Evolutionary conservation across 2,329 filamentous ascomycete genomes (phyloP).

Genomic region (Chaetomium sp.): DNA sequence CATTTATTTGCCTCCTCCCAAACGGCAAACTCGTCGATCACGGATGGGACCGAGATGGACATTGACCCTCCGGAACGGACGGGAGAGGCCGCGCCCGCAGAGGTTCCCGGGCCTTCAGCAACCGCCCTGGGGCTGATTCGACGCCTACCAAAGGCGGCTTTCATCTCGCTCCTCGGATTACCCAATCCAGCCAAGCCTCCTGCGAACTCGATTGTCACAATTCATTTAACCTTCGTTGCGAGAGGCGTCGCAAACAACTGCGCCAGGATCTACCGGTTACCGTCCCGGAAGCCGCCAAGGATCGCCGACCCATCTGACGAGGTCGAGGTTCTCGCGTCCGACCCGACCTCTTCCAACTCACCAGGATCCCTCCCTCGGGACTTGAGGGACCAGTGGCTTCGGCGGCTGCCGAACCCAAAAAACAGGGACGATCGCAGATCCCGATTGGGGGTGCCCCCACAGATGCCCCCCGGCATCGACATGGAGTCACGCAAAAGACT

Average conservation of each 20-base stretch:
- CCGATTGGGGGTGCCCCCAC: conserved; percentile 34
- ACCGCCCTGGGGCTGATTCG: conserved; percentile 36
- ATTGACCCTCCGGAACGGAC: conserved; percentile 30
- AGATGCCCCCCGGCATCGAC: conserved; percentile 34
- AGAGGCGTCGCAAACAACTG: conserved; percentile 71
- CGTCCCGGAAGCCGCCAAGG: conserved; percentile 44
- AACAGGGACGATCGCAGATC: conserved; percentile 31
- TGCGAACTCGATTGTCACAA: conserved; percentile 54
- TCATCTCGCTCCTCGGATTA: conserved; percentile 41
- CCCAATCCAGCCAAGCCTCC: conserved; percentile 38
- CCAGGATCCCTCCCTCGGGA: conserved; percentile 45
- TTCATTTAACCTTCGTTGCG: conserved; percentile 66
- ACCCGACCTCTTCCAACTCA: conserved; percentile 35
- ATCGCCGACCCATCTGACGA: conserved; percentile 38
- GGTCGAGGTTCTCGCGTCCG: conserved; percentile 52
- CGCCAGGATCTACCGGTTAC: conserved; percentile 85
- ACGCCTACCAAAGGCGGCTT: conserved; percentile 45
- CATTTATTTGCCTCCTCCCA: conserved; percentile 55
- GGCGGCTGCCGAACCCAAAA: conserved; percentile 33
- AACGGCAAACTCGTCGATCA: conserved; percentile 23
- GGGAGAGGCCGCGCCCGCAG: conserved; percentile 15
- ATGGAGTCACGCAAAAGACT: conserved; percentile 35
- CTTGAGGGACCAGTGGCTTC: conserved; percentile 72
- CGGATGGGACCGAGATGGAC: conserved; percentile 33
- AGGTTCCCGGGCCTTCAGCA: neutral